Base-by-base conservation (phyloP, 331 rosid species). In the Stylosanthes scabra region DNA sequence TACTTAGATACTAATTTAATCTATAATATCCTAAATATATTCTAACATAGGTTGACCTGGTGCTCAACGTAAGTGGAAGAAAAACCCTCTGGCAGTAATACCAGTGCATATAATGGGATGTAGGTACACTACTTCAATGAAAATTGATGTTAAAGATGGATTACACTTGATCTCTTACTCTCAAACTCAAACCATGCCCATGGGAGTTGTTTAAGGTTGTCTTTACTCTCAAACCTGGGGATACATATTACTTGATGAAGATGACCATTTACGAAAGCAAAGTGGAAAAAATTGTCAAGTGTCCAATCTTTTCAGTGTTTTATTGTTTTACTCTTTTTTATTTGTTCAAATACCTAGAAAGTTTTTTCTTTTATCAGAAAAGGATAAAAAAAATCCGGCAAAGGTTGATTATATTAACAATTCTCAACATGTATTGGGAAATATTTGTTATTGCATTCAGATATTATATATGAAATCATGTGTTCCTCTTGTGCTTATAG, bases 401-500 rank as follows among this genome's bases (percentile, higher is more conserved):
- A 55, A 28, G 74, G 58, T 34, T 29, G 76, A 49, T 66, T 65
- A 45, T 71, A 52, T 25, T 14, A 52, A 46, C 11, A 9, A 15
- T 83, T 62, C 68, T 34, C 59, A 54, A 13, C 16, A 15, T 52
- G 57, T 59, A 9, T 59, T 10, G 62, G 55, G 59, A 45, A 40
- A 74, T 69, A 54, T 42, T 49, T 56, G 47, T 37, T 15, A 45
- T 29, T 75, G 72, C 25, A n/a, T 75, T 27, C 58, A 9, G 51
- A 57, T 11, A 14, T 51, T 64, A 56, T 76, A 1, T 52, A 15
- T 50, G 12, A 27, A 61, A 15, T 39, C 6, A 45, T 31, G 28
- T 78, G 25, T 69, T 71, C 47, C 56, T 81, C 39, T 34, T 34
- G 39, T 64, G 61, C 57, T 54, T 20, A 62, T 64, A 34, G 39